Percentiles rank a stretch among this genome's conserved stretches.
Evolutionary conservation across 192 early-diverging fungal species (phyloP).

Genomic region (Coemansia sp.): DNA sequence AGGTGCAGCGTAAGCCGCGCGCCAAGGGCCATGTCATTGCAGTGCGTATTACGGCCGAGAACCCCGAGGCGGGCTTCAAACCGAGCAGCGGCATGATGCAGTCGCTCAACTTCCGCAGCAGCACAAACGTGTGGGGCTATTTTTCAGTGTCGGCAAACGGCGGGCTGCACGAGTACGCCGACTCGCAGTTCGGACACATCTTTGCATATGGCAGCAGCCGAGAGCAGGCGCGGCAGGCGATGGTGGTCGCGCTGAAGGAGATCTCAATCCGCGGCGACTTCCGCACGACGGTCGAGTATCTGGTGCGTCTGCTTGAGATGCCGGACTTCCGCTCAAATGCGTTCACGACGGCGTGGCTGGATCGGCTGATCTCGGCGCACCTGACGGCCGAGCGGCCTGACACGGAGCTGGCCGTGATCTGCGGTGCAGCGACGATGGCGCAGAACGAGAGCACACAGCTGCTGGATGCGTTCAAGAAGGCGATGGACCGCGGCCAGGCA

Average conservation of each 20-base stretch:
- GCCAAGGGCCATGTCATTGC: conserved; percentile 99
- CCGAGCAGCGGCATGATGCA: conserved; percentile 95
- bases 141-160: conserved; percentile 94
- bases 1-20: conserved; percentile 87
- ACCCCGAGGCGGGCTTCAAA: conserved; percentile 99
- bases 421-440: conserved; percentile 88
- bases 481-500: conserved; percentile 91
- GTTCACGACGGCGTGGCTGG: conserved; percentile 95
- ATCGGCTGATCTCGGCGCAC: conserved; percentile 85
- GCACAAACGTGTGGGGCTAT: conserved; percentile 99
- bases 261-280: conserved; percentile 98
- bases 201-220: conserved; percentile 96
- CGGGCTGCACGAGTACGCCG: conserved; percentile 98
- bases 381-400: conserved; percentile 91
- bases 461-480: conserved; percentile 71
- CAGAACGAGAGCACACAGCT: conserved; percentile 64
- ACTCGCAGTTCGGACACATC: conserved; percentile 98
- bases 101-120: conserved; percentile 94
- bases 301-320: conserved; percentile 90
- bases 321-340: conserved; percentile 84
- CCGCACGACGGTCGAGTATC: conserved; percentile 97
- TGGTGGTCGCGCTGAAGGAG: conserved; percentile 97
- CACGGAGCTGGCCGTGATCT: conserved; percentile 84
- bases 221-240: conserved; percentile 89
- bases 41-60: conserved; percentile 97